phyloP scores from a whole-genome alignment of 2,329 filamentous ascomycete species.

The Calonectria pteridis region DNA sequence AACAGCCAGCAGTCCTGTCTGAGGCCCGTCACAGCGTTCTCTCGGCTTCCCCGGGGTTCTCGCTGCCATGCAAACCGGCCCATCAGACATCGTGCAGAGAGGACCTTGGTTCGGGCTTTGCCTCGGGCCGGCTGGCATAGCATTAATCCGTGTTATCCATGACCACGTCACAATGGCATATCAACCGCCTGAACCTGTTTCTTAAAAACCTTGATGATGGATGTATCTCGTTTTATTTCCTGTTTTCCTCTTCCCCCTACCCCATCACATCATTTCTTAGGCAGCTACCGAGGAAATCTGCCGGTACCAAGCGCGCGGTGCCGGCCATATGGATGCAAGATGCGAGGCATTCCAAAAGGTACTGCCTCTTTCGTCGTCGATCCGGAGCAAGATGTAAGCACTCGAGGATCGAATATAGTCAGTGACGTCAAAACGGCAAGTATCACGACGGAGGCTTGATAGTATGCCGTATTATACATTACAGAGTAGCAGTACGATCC shows the following conservation, averaged over 20 bases:
- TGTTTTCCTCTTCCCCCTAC: not conserved
- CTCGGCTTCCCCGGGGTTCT: not conserved
- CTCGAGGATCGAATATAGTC: not conserved
- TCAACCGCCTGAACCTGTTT: slow-evolving; percentile 5
- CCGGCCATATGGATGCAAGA: not conserved
- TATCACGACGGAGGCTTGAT: not conserved
- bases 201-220: slow-evolving; percentile 3
- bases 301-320: not conserved
- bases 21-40: slow-evolving; percentile 3
- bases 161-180: not conserved
- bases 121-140: not conserved
- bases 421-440: not conserved
- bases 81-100: not conserved
- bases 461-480: not conserved
- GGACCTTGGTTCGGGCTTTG: not conserved
- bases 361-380: not conserved
- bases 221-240: not conserved
- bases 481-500: not conserved
- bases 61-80: not conserved
- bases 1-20: not conserved
- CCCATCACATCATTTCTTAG: not conserved
- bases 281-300: not conserved
- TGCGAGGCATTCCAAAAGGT: not conserved
- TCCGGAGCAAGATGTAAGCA: not conserved
- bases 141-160: not conserved